phyloP scores from a whole-genome alignment of 305 asterid species.

The Solanum chacoense region DNA sequence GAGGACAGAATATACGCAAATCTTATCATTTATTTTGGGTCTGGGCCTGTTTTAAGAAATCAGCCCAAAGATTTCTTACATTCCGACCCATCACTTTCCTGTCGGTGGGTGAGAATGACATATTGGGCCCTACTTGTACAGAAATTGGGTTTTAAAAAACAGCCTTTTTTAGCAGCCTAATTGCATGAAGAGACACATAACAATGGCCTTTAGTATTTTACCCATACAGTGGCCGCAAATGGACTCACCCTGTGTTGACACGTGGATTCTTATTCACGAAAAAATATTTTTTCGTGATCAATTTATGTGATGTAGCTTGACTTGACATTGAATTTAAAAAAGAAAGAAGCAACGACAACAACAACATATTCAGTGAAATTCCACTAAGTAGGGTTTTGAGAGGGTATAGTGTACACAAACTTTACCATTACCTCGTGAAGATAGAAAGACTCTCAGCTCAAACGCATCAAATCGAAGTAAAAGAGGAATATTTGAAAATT shows the following conservation, averaged over 20 bases:
- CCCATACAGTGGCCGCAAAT: slow-evolving; percentile 1
- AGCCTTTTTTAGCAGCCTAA: not conserved
- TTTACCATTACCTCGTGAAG: not conserved
- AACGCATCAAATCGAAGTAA: too few relatives aligned
- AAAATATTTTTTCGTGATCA: rapidly evolving
- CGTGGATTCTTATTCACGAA: not conserved
- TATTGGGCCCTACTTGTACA: slow-evolving; percentile 11
- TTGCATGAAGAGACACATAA: slow-evolving; percentile 7
- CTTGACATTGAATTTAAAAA: not conserved
- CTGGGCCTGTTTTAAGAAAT: not conserved
- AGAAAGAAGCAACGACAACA: not conserved
- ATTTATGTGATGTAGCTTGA: not conserved
- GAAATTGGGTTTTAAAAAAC: not conserved
- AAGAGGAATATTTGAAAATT: not conserved
- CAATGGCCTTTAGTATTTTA: slow-evolving; percentile 4
- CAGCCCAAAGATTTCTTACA: slow-evolving; percentile 7
- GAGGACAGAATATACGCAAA: rapidly evolving
- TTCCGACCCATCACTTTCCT: slow-evolving; percentile 43
- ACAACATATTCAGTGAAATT: too few relatives aligned
- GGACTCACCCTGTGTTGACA: slow-evolving; percentile 17
- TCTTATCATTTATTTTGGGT: not conserved
- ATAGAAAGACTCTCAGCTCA: not conserved
- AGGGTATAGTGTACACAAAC: not conserved
- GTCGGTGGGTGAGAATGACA: slow-evolving; percentile 40
- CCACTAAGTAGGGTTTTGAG: too few relatives aligned